Percentiles rank a stretch among this genome's conserved stretches.
Conservation (phyloP, 352 stramenopile genomes). For the Phytopythium helicoides region DNA sequence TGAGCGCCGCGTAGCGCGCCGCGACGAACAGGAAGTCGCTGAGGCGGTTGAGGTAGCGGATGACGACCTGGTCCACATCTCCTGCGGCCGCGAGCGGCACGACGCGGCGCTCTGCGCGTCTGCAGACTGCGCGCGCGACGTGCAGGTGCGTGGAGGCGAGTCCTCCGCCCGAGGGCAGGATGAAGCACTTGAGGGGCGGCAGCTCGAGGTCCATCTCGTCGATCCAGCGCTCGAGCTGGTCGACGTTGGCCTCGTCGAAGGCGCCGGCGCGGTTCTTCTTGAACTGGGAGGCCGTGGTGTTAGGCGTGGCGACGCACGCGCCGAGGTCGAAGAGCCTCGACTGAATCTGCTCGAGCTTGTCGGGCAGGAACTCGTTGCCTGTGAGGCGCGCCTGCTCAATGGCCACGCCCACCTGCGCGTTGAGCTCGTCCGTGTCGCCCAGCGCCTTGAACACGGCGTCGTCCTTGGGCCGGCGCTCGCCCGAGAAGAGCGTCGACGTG, state of each 20-base stretch:
- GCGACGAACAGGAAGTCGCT: conserved; percentile 90
- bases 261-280: conserved; percentile 60
- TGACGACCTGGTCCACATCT: conserved; percentile 73
- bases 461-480: conserved; percentile 84
- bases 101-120: conserved; percentile 84
- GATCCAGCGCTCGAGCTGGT: conserved; percentile 79
- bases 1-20: conserved; percentile 53
- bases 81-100: conserved; percentile 69
- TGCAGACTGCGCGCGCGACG: conserved; percentile 79
- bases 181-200: conserved; percentile 85
- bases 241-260: conserved; percentile 69
- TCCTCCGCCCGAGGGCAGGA: conserved; percentile 76
- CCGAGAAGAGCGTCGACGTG: conserved; percentile 90
- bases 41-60: conserved; percentile 83
- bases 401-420: conserved; percentile 68
- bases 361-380: conserved; percentile 44
- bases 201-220: conserved; percentile 86
- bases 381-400: conserved; percentile 47
- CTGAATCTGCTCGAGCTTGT: conserved; percentile 85
- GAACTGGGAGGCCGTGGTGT: conserved; percentile 52
- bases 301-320: conserved; percentile 84
- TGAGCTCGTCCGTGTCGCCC: conserved; percentile 91
- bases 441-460: conserved; percentile 88
- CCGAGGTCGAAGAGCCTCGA: conserved; percentile 90
- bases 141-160: conserved; percentile 85